A percentile compares a stretch with the other conserved stretches of the same genome.
These are phyloP conservation scores for Trichoderma sp. DNA, from an alignment of 2,329 filamentous ascomycete genomes.

Conservation along the genomic window DNA sequence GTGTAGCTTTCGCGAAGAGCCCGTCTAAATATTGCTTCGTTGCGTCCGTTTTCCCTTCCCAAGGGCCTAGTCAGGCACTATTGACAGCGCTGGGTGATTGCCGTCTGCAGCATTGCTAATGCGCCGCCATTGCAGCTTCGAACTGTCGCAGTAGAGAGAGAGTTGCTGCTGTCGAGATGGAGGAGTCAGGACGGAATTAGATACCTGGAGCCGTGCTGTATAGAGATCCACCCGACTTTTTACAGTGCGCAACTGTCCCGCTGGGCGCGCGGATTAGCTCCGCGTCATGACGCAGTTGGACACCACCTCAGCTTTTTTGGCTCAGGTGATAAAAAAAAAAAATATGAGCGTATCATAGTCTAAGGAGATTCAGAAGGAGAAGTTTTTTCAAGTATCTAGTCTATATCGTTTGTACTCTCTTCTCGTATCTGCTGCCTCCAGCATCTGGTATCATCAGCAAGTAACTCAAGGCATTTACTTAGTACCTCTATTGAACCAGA, in stretches of 20 bases:
- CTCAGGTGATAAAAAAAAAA: no score
- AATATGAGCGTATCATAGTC: not conserved
- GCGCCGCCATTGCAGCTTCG: not conserved
- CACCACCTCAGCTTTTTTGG: not conserved
- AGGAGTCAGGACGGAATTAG: not conserved
- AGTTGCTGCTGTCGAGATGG: not conserved
- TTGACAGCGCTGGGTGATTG: not conserved
- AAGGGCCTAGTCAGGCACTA: not conserved
- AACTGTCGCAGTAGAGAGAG: not conserved
- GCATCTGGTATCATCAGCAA: not conserved
- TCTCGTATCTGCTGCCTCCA: no score
- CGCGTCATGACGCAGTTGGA: slow-evolving; percentile 3
- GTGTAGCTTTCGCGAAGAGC: not conserved
- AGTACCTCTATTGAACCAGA: no score
- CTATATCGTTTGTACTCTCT: no score
- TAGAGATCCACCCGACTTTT: slow-evolving; percentile 21
- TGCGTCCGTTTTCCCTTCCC: not conserved
- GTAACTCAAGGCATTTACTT: no score
- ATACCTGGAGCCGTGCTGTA: not conserved
- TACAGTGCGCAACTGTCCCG: slow-evolving; percentile 14
- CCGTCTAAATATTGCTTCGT: not conserved
- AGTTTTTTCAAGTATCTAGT: not conserved
- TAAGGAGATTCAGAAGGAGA: not conserved
- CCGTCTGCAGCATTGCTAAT: not conserved
- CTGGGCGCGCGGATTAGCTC: not conserved